Percentiles rank a stretch among this genome's conserved stretches.
Evolutionary conservation across 306 rosid genomes (phyloP).

Genomic region (Gillenia trifoliata): DNA sequence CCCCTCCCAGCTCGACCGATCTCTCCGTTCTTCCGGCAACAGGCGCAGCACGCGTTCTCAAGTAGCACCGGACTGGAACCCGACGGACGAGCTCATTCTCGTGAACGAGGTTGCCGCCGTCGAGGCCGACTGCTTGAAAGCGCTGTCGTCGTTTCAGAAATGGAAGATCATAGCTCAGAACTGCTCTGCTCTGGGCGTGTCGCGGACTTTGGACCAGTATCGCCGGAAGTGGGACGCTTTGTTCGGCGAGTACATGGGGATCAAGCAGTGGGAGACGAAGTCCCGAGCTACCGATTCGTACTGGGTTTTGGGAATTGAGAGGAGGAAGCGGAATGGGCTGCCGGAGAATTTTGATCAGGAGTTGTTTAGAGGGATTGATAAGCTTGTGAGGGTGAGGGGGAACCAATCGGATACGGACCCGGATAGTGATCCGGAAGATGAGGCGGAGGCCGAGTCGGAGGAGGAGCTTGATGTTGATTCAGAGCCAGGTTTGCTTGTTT

Average conservation of each 20-base stretch:
- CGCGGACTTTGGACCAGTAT: constrained; percentile 49
- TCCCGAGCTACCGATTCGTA: constrained; percentile 15
- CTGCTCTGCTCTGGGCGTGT: constrained; percentile 52
- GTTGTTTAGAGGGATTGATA: constrained; percentile 39
- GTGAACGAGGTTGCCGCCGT: constrained; percentile 69
- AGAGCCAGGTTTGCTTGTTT: constrained; percentile 46
- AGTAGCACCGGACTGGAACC: constrained; percentile 60
- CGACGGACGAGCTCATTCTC: constrained; percentile 50
- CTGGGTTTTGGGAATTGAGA: constrained; percentile 26
- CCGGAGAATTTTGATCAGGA: constrained; percentile 51
- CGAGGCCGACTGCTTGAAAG: constrained; percentile 60
- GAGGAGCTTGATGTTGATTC: constrained; percentile 33
- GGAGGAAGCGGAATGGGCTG: constrained; percentile 34
- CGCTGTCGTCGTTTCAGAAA: constrained; percentile 47
- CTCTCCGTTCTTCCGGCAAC: constrained; percentile 4
- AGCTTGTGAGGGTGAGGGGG: constrained; percentile 37
- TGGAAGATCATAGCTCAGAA: constrained; percentile 54
- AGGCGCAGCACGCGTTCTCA: constrained; percentile 68
- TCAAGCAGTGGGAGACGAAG: constrained; percentile 25
- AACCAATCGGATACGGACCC: constrained; percentile 40
- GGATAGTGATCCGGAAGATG: constrained; percentile 50
- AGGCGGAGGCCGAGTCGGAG: constrained; percentile 24
- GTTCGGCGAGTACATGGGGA: constrained; percentile 18
- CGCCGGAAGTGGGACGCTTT: constrained; percentile 68
- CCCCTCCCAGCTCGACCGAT: neutral